Percentiles rank a stretch among this genome's conserved stretches.
phyloP scores from a whole-genome alignment of 2,329 filamentous ascomycete species.

The Ilyonectria sp. region DNA sequence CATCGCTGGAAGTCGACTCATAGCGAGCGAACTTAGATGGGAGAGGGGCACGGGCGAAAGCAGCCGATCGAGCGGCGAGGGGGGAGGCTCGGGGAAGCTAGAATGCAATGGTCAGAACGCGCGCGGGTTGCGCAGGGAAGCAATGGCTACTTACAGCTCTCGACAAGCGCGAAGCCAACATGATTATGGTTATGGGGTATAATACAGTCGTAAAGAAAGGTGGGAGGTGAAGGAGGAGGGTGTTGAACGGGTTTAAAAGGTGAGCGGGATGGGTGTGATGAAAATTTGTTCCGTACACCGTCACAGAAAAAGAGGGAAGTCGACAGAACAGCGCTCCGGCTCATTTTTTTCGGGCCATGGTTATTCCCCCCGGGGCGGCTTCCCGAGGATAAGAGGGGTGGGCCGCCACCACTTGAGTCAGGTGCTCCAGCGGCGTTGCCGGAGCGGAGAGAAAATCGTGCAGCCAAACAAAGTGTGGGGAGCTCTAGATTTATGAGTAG shows the following conservation, averaged over 20 bases:
- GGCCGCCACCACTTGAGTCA: slow-evolving; percentile 21
- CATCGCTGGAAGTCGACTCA: slow-evolving; percentile 72
- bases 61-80: slow-evolving; percentile 77
- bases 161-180: slow-evolving; percentile 81
- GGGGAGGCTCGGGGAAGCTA: slow-evolving; percentile 85
- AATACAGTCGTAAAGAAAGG: slow-evolving; percentile 53
- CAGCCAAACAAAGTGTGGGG: slow-evolving; percentile 3
- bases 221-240: slow-evolving; percentile 49
- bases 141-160: slow-evolving; percentile 77
- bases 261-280: slow-evolving; percentile 48
- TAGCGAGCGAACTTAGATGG: slow-evolving; percentile 83
- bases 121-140: slow-evolving; percentile 15
- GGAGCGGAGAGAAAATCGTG: not conserved
- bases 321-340: slow-evolving; percentile 46
- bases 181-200: slow-evolving; percentile 60
- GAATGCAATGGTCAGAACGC: slow-evolving; percentile 36
- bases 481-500: not conserved
- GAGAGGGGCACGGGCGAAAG: slow-evolving; percentile 78
- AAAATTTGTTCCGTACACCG: slow-evolving; percentile 56
- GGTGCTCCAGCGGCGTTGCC: slow-evolving; percentile 9
- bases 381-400: slow-evolving; percentile 17
- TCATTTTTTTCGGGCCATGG: slow-evolving; percentile 51
- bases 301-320: slow-evolving; percentile 60
- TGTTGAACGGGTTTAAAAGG: slow-evolving; percentile 49
- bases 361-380: slow-evolving; percentile 41